Conservation (phyloP, 1,284 basidiomycete genomes). For the Ustilago nuda region DNA sequence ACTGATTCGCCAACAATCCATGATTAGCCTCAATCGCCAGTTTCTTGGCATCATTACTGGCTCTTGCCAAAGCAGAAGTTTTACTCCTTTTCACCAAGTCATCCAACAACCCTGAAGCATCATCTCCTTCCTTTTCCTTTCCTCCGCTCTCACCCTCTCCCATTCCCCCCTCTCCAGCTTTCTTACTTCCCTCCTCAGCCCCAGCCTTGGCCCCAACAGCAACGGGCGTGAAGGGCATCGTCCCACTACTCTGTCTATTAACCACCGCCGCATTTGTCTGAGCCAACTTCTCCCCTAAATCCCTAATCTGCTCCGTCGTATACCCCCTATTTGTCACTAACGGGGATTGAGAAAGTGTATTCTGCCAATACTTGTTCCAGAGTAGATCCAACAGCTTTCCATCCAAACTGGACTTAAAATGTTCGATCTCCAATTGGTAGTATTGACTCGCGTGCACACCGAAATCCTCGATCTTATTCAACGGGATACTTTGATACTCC, state of each 20-base stretch:
- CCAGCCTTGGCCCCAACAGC: not conserved
- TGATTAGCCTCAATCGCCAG: constrained; percentile 89
- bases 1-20: constrained; percentile 85
- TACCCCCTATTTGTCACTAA: constrained; percentile 91
- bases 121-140: not conserved
- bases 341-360: constrained; percentile 89
- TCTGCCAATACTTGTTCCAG: constrained; percentile 99
- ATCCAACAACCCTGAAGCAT: not conserved
- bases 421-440: constrained; percentile 91
- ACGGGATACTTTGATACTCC: constrained; percentile 89
- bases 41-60: constrained; percentile 75
- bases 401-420: constrained; percentile 91
- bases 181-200: too few relatives aligned
- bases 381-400: constrained; percentile 85
- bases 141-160: not conserved
- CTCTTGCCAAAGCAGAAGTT: constrained; percentile 11
- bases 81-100: not conserved
- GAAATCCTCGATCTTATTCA: constrained; percentile 71
- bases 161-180: not conserved
- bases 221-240: constrained; percentile 4
- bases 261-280: constrained; percentile 17
- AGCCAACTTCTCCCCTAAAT: constrained; percentile 85
- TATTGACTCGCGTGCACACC: constrained; percentile 98
- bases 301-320: constrained; percentile 85
- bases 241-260: not conserved